Conservation (phyloP, 2,329 filamentous ascomycete species). For the Talaromyces marneffei region DNA sequence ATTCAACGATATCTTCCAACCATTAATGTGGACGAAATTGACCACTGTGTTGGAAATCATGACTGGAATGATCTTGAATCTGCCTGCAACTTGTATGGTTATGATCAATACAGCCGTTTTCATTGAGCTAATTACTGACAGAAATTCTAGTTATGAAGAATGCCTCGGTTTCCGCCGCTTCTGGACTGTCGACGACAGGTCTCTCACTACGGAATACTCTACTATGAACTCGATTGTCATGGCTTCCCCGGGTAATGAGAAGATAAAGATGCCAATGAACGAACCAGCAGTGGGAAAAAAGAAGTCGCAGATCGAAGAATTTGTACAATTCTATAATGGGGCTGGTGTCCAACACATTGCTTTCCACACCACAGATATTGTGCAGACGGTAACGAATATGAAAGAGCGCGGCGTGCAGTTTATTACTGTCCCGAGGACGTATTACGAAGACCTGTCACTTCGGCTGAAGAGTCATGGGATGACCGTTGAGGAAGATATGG, state of each 20-base stretch:
- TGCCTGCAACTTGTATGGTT: not conserved
- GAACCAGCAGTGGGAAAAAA: not conserved
- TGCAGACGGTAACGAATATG: not conserved
- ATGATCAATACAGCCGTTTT: not conserved
- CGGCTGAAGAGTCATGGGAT: slow-evolving; percentile 42
- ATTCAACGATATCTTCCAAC: not conserved
- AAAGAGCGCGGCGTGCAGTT: not conserved
- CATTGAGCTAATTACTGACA: not conserved
- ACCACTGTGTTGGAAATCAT: not conserved
- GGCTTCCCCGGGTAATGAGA: not conserved
- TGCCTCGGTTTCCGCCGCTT: slow-evolving; percentile 87
- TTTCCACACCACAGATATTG: not conserved
- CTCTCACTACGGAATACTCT: slow-evolving; percentile 84
- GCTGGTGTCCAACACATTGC: not conserved
- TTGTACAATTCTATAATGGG: not conserved
- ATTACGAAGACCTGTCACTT: not conserved
- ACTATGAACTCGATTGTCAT: slow-evolving; percentile 54
- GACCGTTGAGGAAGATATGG: slow-evolving; percentile 67
- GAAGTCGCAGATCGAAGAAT: not conserved
- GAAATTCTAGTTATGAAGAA: slow-evolving; percentile 62
- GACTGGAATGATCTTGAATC: not conserved
- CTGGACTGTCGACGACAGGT: slow-evolving; percentile 86
- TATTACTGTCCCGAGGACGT: not conserved
- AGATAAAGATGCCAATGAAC: not conserved
- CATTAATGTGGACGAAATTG: not conserved